These are phyloP conservation scores for Collybia mongolica DNA, from an alignment of 768 basidiomycete species.

Conservation along the genomic window DNA sequence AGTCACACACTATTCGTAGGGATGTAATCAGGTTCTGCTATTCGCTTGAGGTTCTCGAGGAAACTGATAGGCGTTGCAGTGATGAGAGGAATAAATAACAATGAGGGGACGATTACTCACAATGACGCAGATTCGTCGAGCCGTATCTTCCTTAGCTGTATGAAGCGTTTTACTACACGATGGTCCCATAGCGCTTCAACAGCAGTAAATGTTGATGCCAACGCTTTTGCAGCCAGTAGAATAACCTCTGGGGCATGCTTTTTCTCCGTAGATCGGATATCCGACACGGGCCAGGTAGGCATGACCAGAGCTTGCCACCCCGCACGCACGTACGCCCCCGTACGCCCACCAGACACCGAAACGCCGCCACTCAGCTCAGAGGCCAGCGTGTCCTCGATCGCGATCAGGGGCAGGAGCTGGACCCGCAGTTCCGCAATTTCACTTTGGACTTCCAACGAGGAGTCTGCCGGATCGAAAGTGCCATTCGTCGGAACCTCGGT, in stretches of 20 bases:
- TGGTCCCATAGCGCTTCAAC: slow-evolving; percentile 71
- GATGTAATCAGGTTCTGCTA: slow-evolving; percentile 66
- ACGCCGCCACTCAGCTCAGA: slow-evolving; percentile 68
- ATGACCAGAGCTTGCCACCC: slow-evolving; percentile 70
- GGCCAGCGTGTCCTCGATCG: slow-evolving; percentile 66
- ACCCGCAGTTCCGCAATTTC: slow-evolving; percentile 54
- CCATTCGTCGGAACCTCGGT: background rate
- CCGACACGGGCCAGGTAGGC: slow-evolving; percentile 37
- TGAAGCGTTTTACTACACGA: slow-evolving; percentile 56
- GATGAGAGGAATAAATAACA: background rate
- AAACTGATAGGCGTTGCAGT: slow-evolving; percentile 45
- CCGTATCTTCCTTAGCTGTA: slow-evolving; percentile 57
- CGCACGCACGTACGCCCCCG: slow-evolving; percentile 64
- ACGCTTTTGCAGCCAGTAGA: slow-evolving; percentile 52
- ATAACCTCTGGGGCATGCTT: slow-evolving; percentile 38
- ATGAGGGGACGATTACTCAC: slow-evolving; percentile 40
- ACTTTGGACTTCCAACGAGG: slow-evolving; percentile 1
- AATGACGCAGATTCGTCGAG: slow-evolving; percentile 77
- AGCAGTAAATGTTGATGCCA: slow-evolving; percentile 47
- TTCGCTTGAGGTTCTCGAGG: slow-evolving; percentile 60
- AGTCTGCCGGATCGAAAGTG: background rate
- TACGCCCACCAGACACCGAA: slow-evolving; percentile 55
- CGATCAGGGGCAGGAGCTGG: slow-evolving; percentile 60
- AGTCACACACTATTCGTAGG: slow-evolving; percentile 59
- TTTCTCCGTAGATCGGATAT: slow-evolving; percentile 31